Evolutionary conservation across 257 asterid species (phyloP).

Genomic region (Agastache rugosa): DNA sequence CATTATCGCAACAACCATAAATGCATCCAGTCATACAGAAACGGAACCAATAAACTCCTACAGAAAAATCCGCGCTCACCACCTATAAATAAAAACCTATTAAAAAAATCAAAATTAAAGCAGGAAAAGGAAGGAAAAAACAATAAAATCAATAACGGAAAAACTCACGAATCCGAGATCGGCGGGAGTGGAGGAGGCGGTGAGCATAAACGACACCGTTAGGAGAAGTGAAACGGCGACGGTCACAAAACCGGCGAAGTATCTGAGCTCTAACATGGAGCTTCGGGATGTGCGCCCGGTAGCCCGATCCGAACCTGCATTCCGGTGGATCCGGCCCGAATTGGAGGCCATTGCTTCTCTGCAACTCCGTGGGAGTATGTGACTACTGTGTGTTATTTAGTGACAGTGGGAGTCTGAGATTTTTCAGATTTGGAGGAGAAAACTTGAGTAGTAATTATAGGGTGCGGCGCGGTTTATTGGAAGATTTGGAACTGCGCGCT

Average conservation of each 20-base stretch:
- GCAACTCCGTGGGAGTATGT: constrained; percentile 25
- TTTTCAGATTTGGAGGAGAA: constrained; percentile 30
- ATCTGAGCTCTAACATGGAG: constrained; percentile 29
- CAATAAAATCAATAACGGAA: background rate
- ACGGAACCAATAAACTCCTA: constrained; percentile 15
- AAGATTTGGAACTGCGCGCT: constrained; percentile 18
- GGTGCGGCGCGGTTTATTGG: background rate
- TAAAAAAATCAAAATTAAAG: background rate
- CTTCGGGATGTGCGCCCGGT: constrained; percentile 30
- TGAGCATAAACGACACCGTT: constrained; percentile 43
- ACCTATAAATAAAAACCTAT: background rate
- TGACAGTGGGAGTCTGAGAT: constrained; percentile 38
- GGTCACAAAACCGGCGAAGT: constrained; percentile 50
- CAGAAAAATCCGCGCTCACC: background rate
- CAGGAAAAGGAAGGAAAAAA: background rate
- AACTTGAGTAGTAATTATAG: background rate
- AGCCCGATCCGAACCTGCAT: constrained; percentile 43
- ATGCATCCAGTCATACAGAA: constrained; percentile 33
- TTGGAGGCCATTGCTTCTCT: constrained; percentile 45
- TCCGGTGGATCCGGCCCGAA: constrained; percentile 41
- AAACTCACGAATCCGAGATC: constrained; percentile 54
- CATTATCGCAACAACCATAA: constrained; percentile 36
- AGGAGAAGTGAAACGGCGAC: constrained; percentile 52
- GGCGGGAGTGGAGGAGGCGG: constrained; percentile 46
- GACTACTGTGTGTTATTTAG: constrained; percentile 30